Conservation (phyloP, 177 flowering plant species). For the Telopea speciosissima region DNA sequence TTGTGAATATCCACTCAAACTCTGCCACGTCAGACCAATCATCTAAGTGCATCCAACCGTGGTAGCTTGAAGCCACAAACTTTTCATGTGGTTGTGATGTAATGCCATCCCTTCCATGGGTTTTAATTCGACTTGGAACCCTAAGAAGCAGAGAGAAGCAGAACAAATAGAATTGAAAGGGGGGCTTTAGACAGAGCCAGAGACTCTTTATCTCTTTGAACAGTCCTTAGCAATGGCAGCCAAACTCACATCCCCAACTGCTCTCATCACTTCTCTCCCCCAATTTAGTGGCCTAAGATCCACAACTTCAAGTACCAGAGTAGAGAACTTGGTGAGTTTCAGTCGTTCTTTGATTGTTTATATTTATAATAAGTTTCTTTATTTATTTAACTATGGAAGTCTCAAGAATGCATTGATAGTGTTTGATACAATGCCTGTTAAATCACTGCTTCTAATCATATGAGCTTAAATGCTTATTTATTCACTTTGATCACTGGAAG, state of each 20-base stretch:
- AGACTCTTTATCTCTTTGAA: neutral
- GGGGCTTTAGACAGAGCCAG: neutral
- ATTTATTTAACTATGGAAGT: neutral
- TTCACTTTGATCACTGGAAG: no score
- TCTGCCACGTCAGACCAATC: conserved; percentile 32
- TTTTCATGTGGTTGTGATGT: conserved; percentile 32
- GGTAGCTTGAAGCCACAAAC: conserved; percentile 41
- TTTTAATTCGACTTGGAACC: conserved; percentile 7
- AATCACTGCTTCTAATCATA: no score
- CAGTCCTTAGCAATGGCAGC: conserved; percentile 42
- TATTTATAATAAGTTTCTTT: neutral
- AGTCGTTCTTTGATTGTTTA: neutral
- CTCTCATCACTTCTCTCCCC: conserved; percentile 54
- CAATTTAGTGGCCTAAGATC: conserved; percentile 68
- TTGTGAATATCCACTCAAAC: conserved; percentile 19
- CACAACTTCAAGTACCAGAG: conserved; percentile 29
- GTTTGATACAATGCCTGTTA: no score
- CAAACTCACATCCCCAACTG: conserved; percentile 17
- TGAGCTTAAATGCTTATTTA: no score
- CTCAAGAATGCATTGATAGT: no score
- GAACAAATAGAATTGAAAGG: neutral
- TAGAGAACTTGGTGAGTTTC: conserved; percentile 38
- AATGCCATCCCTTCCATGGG: neutral
- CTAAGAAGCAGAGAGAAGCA: neutral
- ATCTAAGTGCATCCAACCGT: conserved; percentile 37